These are phyloP conservation scores for Xylariaceae sp. DNA, from an alignment of 2,329 filamentous ascomycete genomes.

Conservation along the genomic window DNA sequence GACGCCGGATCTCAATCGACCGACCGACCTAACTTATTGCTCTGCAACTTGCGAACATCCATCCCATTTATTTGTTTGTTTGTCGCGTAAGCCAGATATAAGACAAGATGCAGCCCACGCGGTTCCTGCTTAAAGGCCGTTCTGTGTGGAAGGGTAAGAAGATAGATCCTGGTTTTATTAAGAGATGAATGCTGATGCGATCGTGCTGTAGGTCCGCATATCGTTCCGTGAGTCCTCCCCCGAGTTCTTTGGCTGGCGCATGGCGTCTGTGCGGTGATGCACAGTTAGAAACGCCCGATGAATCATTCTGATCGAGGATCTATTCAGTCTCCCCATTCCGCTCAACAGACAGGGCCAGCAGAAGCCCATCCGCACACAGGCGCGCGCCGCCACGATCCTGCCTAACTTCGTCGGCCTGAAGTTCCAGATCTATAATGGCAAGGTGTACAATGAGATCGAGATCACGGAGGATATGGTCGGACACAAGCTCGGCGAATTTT, in stretches of 20 bases:
- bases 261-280: too few relatives aligned
- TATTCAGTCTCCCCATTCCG: conserved; percentile 56
- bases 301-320: not conserved
- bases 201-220: conserved; percentile 54
- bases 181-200: not conserved
- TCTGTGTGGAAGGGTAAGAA: conserved; percentile 34
- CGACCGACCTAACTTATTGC: too few relatives aligned
- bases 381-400: conserved; percentile 80
- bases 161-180: not conserved
- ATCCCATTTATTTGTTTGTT: not conserved
- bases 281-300: too few relatives aligned
- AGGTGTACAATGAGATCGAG: conserved; percentile 72
- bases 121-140: conserved; percentile 34
- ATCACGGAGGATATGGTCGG: conserved; percentile 97
- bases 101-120: conserved; percentile 35
- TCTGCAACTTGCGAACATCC: too few relatives aligned
- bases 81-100: conserved; percentile 2
- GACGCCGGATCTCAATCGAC: too few relatives aligned
- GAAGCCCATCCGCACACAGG: conserved; percentile 66
- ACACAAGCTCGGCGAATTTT: conserved; percentile 89
- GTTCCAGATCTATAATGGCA: conserved; percentile 91
- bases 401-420: conserved; percentile 86
- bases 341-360: conserved; percentile 48
- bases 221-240: conserved; percentile 56
- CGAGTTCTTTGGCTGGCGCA: too few relatives aligned